Base-by-base conservation (phyloP, 345 rosid species). In the Eutrema yunnanense region DNA sequence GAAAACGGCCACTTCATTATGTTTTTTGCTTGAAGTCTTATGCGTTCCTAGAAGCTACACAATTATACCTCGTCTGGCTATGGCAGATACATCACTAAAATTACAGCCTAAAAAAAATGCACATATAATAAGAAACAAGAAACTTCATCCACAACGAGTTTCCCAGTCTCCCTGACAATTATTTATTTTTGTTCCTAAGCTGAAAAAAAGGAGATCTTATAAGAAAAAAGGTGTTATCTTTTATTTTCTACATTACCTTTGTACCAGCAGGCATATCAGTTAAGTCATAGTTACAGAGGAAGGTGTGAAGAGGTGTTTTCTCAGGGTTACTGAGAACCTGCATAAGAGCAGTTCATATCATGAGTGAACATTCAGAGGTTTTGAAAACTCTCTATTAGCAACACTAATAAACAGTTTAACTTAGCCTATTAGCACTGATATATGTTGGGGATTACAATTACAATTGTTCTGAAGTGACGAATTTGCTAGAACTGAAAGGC, bases 321-420 rank as follows among this genome's bases (percentile, higher is more conserved):
- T 94, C 98, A 46, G 98, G 98, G 77, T 94, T 94, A 87, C 98
- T 94, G 40, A 93, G 87, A 71, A 93, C 98, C 97, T 90, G 85
- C 76, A 79, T 8, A 55, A 50, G 55, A 48, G 16, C 47, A 36
- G 60, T 70, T 56, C 32, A 63, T 51, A 62, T n/a, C 61, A 63
- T 70, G 56, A 70, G 72, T 48, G 49, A 67, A 58, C 48, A 55
- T 59, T 6, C 43, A 40, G 5, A 57, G 56, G 13, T 33, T 60
- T 38, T 27, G 8, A 2, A 12, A 62, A 51, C 22, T 51, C 68
- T 32, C 6, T 26, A 55, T 11, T n/a, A 32, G 41, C 51, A 53
- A 55, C 57, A 73, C 32, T 53, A 36, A 63, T n/a, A 61, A 71
- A 59, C 33, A 50, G 6, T 51, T 49, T n/a, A 48, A 48, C 14